Evolutionary conservation across 768 basidiomycete species (phyloP).

Genomic region (Panaeolus cyanescens): DNA sequence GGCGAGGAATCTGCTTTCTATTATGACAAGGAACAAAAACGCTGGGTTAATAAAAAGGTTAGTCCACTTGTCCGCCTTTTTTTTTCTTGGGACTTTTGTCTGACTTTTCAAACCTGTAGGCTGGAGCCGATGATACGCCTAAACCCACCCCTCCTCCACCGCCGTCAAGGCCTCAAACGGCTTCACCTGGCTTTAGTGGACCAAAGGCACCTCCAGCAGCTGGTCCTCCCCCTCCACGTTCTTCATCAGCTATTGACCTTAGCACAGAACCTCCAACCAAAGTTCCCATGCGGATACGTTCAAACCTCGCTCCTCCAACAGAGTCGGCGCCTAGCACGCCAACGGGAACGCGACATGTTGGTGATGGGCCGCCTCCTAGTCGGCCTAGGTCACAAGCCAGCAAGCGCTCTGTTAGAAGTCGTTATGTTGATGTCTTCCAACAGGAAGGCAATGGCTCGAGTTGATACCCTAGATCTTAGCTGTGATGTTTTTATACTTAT

Average conservation of each 20-base stretch:
- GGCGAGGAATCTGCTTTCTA: constrained; percentile 91
- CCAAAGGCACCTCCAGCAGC: constrained; percentile 20
- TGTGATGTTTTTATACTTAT: constrained; percentile 13
- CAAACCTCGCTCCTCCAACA: constrained; percentile 59
- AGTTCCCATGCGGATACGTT: constrained; percentile 59
- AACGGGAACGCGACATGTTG: constrained; percentile 36
- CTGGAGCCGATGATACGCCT: constrained; percentile 52
- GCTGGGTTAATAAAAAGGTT: constrained; percentile 96
- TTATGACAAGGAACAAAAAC: constrained; percentile 92
- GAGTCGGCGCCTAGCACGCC: constrained; percentile 53
- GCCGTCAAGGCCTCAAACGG: constrained; percentile 83
- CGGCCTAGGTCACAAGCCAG: constrained; percentile 61
- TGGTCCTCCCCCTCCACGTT: constrained; percentile 48
- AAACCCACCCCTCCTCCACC: constrained; percentile 69
- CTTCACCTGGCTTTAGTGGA: constrained; percentile 64
- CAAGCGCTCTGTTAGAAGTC: constrained; percentile 77
- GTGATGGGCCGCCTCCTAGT: constrained; percentile 50
- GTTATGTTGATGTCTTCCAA: constrained; percentile 92
- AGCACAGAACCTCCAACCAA: constrained; percentile 52
- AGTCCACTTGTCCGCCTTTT: constrained; percentile 14
- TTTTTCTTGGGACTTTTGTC: neutral
- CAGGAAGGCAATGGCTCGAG: constrained; percentile 38
- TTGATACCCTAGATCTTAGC: neutral
- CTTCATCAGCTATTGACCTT: constrained; percentile 67
- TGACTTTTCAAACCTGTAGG: constrained; percentile 39